Evolutionary conservation across 2,329 filamentous ascomycete genomes (phyloP).

Genomic region (Colletotrichum euphorbiae): DNA sequence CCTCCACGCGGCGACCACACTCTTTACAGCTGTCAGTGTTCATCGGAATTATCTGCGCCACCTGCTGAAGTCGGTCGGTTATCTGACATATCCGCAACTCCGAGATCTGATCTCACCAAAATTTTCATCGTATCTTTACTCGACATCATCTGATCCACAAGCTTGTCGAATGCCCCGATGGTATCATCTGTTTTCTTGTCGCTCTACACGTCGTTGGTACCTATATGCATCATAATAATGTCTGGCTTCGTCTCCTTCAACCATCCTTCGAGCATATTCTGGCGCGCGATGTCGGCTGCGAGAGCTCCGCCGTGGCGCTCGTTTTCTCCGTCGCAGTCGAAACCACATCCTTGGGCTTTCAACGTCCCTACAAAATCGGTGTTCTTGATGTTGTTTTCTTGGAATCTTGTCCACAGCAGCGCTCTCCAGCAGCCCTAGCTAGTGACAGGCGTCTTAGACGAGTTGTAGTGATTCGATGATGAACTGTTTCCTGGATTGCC

Average conservation of each 20-base stretch:
- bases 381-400: slow-evolving; percentile 46
- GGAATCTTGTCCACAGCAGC: slow-evolving; percentile 48
- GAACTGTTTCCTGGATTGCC: slow-evolving; percentile 41
- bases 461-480: not conserved
- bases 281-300: slow-evolving; percentile 52
- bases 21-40: not conserved
- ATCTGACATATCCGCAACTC: too few species aligned
- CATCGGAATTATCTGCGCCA: slow-evolving; percentile 5
- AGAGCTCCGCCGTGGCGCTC: slow-evolving; percentile 57
- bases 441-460: not conserved
- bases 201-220: slow-evolving; percentile 56
- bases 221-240: slow-evolving; percentile 59
- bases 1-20: not conserved
- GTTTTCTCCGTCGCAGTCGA: slow-evolving; percentile 55
- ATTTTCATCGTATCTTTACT: slow-evolving; percentile 54
- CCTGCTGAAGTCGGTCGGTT: not conserved
- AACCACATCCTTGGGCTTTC: slow-evolving; percentile 49
- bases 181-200: slow-evolving; percentile 49
- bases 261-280: slow-evolving; percentile 53
- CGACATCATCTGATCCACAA: slow-evolving; percentile 56
- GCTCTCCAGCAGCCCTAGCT: slow-evolving; percentile 50
- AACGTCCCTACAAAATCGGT: slow-evolving; percentile 51
- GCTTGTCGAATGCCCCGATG: slow-evolving; percentile 50
- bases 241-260: slow-evolving; percentile 52
- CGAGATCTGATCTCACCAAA: slow-evolving; percentile 42